phyloP scores from a whole-genome alignment of 1,139 yeast species.

The Scheffersomyces illinoinensis region DNA sequence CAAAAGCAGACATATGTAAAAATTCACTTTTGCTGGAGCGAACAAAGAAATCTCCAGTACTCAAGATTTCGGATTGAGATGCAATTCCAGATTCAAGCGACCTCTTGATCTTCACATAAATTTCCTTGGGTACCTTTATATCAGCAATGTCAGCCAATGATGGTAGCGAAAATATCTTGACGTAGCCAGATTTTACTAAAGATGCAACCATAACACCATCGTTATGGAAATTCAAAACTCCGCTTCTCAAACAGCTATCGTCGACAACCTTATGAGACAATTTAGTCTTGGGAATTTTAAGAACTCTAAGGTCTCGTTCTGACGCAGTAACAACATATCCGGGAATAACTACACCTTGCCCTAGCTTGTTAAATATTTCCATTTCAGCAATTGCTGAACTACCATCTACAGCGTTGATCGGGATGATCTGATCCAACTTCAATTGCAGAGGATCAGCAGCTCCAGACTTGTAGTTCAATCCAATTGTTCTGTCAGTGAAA shows the following conservation, averaged over 20 bases:
- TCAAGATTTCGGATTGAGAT: constrained; percentile 41
- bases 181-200: constrained; percentile 38
- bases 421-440: constrained; percentile 55
- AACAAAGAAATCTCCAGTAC: constrained; percentile 73
- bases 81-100: constrained; percentile 26
- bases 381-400: constrained; percentile 64
- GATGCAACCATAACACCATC: constrained; percentile 40
- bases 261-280: constrained; percentile 66
- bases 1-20: constrained; percentile 30
- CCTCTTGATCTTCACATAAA: constrained; percentile 23
- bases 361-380: constrained; percentile 58
- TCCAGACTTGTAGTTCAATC: constrained; percentile 35
- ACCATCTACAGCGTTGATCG: constrained; percentile 61
- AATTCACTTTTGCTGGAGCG: constrained; percentile 62
- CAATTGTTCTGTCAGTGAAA: constrained; percentile 50
- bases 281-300: constrained; percentile 61
- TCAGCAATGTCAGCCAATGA: constrained; percentile 40
- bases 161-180: constrained; percentile 41
- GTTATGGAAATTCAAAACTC: constrained; percentile 29
- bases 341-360: constrained; percentile 61
- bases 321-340: constrained; percentile 66
- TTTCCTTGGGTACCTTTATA: constrained; percentile 36
- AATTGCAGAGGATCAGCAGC: constrained; percentile 48
- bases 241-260: constrained; percentile 56
- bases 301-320: constrained; percentile 60